These are phyloP conservation scores for Lyophyllum decastes DNA, from an alignment of 768 basidiomycete species.

Conservation along the genomic window DNA sequence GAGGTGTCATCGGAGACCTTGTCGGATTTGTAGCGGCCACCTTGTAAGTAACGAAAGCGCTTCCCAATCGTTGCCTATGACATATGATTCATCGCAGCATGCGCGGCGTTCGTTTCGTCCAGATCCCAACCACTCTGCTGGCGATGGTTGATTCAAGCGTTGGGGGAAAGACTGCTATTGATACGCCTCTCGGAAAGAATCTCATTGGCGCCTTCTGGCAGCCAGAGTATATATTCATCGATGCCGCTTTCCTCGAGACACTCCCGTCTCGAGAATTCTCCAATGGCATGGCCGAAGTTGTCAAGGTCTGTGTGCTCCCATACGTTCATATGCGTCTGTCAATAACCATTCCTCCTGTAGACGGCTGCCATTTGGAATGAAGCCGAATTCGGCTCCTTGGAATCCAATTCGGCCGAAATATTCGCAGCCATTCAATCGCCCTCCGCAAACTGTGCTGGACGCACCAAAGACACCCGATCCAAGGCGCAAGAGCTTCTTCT, in stretches of 20 bases:
- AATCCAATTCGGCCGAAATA: constrained; percentile 83
- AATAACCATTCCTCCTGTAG: constrained; percentile 46
- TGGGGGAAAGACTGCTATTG: constrained; percentile 98
- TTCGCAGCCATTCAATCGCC: constrained; percentile 81
- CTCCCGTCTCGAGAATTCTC: constrained; percentile 91
- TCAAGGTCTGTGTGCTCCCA: constrained; percentile 72
- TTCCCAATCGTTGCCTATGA: constrained; percentile 6
- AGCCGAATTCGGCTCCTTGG: constrained; percentile 83
- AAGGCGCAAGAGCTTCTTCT: constrained; percentile 82
- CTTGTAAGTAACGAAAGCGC: constrained; percentile 61
- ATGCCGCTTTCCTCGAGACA: constrained; percentile 93
- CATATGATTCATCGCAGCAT: constrained; percentile 57
- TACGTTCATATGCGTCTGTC: not conserved
- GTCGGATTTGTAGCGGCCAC: constrained; percentile 97
- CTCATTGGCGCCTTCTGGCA: constrained; percentile 99
- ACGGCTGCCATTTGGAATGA: constrained; percentile 99
- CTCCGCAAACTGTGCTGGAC: constrained; percentile 56
- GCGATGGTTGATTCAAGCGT: constrained; percentile 99
- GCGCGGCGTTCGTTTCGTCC: constrained; percentile 94
- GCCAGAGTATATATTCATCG: constrained; percentile 96
- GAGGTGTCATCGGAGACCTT: constrained; percentile 96
- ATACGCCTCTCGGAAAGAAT: constrained; percentile 98
- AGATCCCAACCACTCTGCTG: constrained; percentile 94
- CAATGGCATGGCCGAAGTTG: constrained; percentile 99
- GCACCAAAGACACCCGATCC: constrained; percentile 66